Percentiles rank a stretch among this genome's conserved stretches.
Conservation (phyloP, 441 rosid species). For the Populus hybrid region DNA sequence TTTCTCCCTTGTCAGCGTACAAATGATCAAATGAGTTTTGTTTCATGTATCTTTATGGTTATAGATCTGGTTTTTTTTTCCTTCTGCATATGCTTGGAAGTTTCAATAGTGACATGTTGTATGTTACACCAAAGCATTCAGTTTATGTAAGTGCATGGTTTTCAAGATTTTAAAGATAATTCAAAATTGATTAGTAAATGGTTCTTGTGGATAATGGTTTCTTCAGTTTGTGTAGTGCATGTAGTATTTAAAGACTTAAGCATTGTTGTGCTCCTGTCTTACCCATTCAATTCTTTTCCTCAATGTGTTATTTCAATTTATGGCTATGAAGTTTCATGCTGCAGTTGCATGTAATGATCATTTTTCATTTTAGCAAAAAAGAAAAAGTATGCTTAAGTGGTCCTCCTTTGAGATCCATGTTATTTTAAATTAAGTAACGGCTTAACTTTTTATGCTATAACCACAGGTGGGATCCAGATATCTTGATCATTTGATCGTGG, state of each 20-base stretch:
- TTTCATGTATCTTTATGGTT: background rate
- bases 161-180: background rate
- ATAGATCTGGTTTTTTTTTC: too few relatives aligned
- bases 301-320: background rate
- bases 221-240: background rate
- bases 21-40: background rate
- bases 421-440: background rate
- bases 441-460: constrained; percentile 21
- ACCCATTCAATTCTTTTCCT: background rate
- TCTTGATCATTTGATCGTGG: constrained; percentile 98
- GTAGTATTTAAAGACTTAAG: background rate
- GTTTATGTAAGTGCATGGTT: background rate
- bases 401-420: background rate
- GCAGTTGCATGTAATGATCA: background rate
- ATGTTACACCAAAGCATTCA: background rate
- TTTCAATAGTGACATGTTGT: background rate
- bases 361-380: background rate
- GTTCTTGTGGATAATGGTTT: background rate
- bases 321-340: background rate
- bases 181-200: background rate
- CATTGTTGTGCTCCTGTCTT: background rate
- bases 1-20: background rate
- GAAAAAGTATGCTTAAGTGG: background rate
- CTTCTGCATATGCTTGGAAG: background rate
- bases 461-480: constrained; percentile 95